Evolutionary conservation across 192 early-diverging fungal genomes (phyloP).

Genomic region (Paraglomus occultum): DNA sequence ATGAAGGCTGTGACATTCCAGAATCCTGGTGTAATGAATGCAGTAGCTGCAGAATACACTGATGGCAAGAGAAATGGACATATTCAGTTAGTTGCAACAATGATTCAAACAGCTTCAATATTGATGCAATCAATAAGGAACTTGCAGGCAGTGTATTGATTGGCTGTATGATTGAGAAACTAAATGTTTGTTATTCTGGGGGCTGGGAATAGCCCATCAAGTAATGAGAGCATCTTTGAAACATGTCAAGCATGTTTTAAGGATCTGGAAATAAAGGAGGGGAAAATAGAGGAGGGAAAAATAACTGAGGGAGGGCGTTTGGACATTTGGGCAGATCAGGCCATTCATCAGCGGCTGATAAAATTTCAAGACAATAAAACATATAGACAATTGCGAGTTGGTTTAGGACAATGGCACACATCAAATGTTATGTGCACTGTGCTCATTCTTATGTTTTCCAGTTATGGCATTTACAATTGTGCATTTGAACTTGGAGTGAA

Average conservation of each 20-base stretch:
- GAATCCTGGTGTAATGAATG: too few species aligned
- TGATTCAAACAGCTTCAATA: neutral
- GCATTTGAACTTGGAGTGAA: neutral
- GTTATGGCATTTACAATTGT: constrained; percentile 2
- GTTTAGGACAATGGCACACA: constrained; percentile 16
- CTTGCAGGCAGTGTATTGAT: neutral
- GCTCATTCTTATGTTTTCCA: constrained; percentile 9
- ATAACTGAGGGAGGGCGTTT: neutral
- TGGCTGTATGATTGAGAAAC: neutral
- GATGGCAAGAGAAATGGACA: too few species aligned
- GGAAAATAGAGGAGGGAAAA: neutral
- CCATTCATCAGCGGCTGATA: constrained; percentile 2
- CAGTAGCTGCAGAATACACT: too few species aligned
- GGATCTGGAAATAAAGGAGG: constrained; percentile 5
- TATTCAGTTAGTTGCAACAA: too few species aligned
- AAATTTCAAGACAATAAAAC: constrained; percentile 5
- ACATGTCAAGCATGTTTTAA: constrained; percentile 2
- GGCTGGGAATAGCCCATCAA: neutral
- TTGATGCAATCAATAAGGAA: neutral
- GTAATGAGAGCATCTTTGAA: neutral
- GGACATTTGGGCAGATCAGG: neutral
- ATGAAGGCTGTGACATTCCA: too few species aligned
- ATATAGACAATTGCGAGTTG: neutral
- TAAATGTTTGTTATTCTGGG: constrained; percentile 4
- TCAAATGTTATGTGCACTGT: neutral